Base-by-base conservation (phyloP, 371 early-diverging fungal species). In the Gilbertella persicaria region DNA sequence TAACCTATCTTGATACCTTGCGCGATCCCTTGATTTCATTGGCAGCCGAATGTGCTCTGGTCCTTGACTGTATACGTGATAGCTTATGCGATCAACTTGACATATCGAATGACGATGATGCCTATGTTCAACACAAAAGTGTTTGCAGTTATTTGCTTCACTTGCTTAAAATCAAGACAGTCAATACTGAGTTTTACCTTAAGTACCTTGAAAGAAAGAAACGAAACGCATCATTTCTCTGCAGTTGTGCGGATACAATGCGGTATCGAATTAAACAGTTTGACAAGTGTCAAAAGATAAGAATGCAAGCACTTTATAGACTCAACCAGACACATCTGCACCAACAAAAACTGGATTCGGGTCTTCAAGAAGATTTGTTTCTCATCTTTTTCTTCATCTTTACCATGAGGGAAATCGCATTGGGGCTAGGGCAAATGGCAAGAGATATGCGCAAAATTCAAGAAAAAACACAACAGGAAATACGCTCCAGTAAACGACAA, bases 301-400 rank as follows among this genome's bases (percentile, higher is more conserved):
- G 73, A 12, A 60, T 82, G 54, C 62, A 57, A 4, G 52, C 53
- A 12, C 53, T 74, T 20, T 67, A 71, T 25, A 62, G 73, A 0
- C 43, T 69, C 13, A 68, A 77, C 19, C 26, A 52, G 2, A 65
- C 64, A 10, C 71, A 66, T 40, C 45, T 60, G 24, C 57, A 66
- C 0, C 68, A 69, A 7, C 43, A 67, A 14, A 53, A 58, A 0
- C 45, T 79, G 30, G 76, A 80, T 48, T 47, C 74, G 0, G 75
- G 73, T 14, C 71, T 76, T 12, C 73, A 79, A 5, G 80, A 82
- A 43, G 82, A 82, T 21, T 38, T 80, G 5, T 84, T 80, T 33
- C 60, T 84, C 29, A 76, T 84, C 33, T 84, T 84, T 52, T 84
- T 80, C 52, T 84, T 84, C 25, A 58, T 82, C 5, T 84, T 84